phyloP scores from a whole-genome alignment of 768 basidiomycete genomes.

The Lactarius indigo region DNA sequence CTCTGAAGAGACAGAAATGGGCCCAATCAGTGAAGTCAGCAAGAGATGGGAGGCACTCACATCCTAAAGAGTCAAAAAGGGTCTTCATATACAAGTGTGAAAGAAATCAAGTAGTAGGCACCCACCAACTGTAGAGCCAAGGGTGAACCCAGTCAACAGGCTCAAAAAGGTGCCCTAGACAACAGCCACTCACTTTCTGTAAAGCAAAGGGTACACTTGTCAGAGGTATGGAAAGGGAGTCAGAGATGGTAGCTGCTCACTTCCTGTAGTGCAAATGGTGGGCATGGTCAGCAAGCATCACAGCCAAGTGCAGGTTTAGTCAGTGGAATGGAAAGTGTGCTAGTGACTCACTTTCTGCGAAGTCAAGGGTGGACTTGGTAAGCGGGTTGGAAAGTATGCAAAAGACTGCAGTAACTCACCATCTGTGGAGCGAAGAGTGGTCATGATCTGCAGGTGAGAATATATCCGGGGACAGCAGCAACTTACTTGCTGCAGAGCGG shows the following conservation, averaged over 20 bases:
- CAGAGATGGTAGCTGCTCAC: not conserved
- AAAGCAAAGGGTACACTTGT: not conserved
- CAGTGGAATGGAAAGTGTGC: not conserved
- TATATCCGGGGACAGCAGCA: accelerated
- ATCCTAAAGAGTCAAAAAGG: not conserved
- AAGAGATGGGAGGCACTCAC: not conserved
- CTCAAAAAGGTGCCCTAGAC: too few relatives aligned
- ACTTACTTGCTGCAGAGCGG: too few relatives aligned
- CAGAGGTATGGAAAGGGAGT: not conserved
- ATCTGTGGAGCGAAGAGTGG: not conserved
- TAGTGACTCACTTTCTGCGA: not conserved
- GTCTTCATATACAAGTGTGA: not conserved
- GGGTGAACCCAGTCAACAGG: too few relatives aligned
- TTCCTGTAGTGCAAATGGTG: not conserved
- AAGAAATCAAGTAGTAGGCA: not conserved
- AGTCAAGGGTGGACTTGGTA: accelerated
- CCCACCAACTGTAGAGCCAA: not conserved
- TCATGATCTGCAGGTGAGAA: not conserved
- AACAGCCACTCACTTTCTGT: not conserved
- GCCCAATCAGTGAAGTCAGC: not conserved
- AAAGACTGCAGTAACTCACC: too few relatives aligned
- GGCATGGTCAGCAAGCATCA: not conserved
- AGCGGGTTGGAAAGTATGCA: not conserved
- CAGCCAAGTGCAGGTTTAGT: not conserved
- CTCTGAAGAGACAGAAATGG: not conserved